A percentile compares a stretch with the other conserved stretches of the same genome.
Conservation (phyloP, 495 filamentous ascomycete species). For the Evernia prunastri region DNA sequence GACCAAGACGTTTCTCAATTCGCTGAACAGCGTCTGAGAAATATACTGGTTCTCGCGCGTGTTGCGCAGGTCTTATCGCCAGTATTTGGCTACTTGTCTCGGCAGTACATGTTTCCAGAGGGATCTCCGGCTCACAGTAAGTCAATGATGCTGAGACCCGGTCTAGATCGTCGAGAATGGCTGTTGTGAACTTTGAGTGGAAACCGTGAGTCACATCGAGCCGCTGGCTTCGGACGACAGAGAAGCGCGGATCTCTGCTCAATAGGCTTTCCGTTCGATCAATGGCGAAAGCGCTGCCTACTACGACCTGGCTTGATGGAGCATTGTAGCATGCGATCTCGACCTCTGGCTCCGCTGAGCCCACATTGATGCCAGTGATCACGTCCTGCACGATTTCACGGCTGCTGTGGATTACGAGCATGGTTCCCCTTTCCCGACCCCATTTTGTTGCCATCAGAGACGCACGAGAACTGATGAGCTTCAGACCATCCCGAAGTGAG, state of each 20-base stretch:
- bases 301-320: slow-evolving; percentile 31
- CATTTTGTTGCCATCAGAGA: slow-evolving; percentile 39
- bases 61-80: slow-evolving; percentile 31
- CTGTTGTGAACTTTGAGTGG: slow-evolving; percentile 38
- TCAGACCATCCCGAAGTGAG: slow-evolving; percentile 35
- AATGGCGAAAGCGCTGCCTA: slow-evolving; percentile 28
- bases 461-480: slow-evolving; percentile 40
- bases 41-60: slow-evolving; percentile 47
- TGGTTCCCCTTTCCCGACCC: slow-evolving; percentile 44
- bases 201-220: slow-evolving; percentile 41
- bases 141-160: slow-evolving; percentile 25
- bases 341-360: slow-evolving; percentile 13
- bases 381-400: slow-evolving; percentile 3
- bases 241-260: slow-evolving; percentile 4
- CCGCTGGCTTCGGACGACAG: slow-evolving; percentile 24
- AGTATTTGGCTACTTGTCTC: not conserved
- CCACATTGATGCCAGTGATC: slow-evolving; percentile 1
- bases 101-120: slow-evolving; percentile 31
- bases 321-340: slow-evolving; percentile 41
- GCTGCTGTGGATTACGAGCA: slow-evolving; percentile 35
- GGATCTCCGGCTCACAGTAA: slow-evolving; percentile 30
- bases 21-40: slow-evolving; percentile 45
- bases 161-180: slow-evolving; percentile 30
- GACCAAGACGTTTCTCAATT: slow-evolving; percentile 32
- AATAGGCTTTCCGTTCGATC: slow-evolving; percentile 17